Conservation (phyloP, 352 stramenopile genomes). For the Phytophthora capsici region DNA sequence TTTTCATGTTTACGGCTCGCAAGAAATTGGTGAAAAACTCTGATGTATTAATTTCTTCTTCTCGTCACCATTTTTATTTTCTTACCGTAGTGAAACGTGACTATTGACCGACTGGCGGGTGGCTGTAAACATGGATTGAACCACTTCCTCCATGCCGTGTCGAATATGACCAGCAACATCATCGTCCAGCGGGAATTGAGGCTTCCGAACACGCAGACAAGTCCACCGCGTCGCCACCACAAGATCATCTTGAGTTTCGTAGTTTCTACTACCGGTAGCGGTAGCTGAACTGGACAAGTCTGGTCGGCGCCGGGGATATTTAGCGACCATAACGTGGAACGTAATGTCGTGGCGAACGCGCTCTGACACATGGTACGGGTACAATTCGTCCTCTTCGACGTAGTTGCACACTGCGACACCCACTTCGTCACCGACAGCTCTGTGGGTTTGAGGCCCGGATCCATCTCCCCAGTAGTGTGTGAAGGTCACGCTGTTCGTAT, state of each 20-base stretch:
- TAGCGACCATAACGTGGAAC: constrained; percentile 43
- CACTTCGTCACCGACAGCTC: constrained; percentile 31
- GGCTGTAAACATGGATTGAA: constrained; percentile 32
- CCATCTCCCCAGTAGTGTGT: constrained; percentile 40
- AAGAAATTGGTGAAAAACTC: too few relatives aligned
- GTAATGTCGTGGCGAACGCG: constrained; percentile 61
- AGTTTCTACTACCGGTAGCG: neutral
- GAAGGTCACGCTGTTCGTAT: constrained; percentile 53
- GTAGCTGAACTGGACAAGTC: neutral
- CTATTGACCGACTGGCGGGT: constrained; percentile 23
- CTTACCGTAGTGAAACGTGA: neutral
- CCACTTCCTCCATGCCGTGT: constrained; percentile 31
- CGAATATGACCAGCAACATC: constrained; percentile 30
- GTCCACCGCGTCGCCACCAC: constrained; percentile 44
- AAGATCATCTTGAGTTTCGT: constrained; percentile 19
- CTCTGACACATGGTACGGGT: constrained; percentile 43
- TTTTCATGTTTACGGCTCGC: too few relatives aligned
- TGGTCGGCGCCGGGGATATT: constrained; percentile 18
- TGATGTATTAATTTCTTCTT: too few relatives aligned
- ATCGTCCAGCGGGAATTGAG: constrained; percentile 30
- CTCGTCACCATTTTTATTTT: neutral
- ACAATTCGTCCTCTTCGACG: constrained; percentile 55
- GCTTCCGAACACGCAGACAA: constrained; percentile 42
- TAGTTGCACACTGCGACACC: constrained; percentile 47
- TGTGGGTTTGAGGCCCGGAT: constrained; percentile 13